Evolutionary conservation across 2,329 filamentous ascomycete species (phyloP), one percentile per base, ranked within the genome.

Genomic region (Berkeleyomyces basicola): DNA sequence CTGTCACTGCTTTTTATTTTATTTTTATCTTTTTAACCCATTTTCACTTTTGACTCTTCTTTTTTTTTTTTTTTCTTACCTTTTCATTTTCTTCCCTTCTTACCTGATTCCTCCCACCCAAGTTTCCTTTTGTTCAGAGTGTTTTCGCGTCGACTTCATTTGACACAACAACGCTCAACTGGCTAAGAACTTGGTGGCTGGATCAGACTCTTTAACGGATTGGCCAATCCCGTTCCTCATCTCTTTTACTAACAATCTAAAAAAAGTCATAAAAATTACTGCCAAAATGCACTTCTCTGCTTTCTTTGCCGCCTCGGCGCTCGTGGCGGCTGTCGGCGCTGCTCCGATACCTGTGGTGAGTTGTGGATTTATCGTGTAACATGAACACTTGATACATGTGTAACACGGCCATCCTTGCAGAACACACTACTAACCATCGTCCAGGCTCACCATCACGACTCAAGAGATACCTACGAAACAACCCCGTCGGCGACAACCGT

Each of bases 211-310:
- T 42, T 63, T 46, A 51, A 47, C 58, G 61, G 51, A 61, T 61
- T 61, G 63, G 59, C 53, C 44, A 61, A 61, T 64, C 58, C 39
- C 6, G 23, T 36, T 49, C 43, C 40, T 33, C 7, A 2, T 37
- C 14, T 44, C 40, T 33, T 43, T 61, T 43, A 46, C 33, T 40
- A 51, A 37, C 43, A 4, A 42, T 16, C 31, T 33, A 53, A 59
- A 33, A 36, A 51, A 59, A 59, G 5, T 4, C 23, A 63, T 7
- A 49, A 37, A n/a, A 11, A 40, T 6, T 6, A 53, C 58, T 14
- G 31, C 43, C 51, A 64, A 44, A 2, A 64, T 64, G 63, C 51
- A 64, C 44, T 61, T 64, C 59, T 64, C 59, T 44, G 39, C 53
- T 42, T 7, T 64, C 31, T 16, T 64, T 33, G 36, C 59, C 40